These are phyloP conservation scores for Nothomitra cinnamomea DNA, from an alignment of 2,329 filamentous ascomycete genomes.

Conservation along the genomic window DNA sequence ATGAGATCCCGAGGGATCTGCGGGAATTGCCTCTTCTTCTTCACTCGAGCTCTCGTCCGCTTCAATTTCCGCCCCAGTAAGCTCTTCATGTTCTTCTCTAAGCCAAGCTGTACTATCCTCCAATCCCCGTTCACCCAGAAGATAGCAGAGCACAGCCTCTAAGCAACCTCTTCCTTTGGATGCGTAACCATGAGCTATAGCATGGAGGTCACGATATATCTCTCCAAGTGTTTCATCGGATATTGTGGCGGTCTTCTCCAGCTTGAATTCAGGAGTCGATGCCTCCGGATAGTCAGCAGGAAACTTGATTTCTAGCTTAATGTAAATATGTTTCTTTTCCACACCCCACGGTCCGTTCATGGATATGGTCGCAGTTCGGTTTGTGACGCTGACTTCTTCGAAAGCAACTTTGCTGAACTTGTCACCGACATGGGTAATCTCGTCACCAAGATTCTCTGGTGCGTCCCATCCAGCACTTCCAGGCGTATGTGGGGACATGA, in stretches of 20 bases:
- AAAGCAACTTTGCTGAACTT: slow-evolving; percentile 44
- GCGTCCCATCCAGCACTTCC: slow-evolving; percentile 13
- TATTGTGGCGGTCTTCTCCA: slow-evolving; percentile 40
- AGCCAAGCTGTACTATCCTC: slow-evolving; percentile 36
- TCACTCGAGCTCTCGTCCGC: slow-evolving; percentile 69
- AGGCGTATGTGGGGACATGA: slow-evolving; percentile 7
- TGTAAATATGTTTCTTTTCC: slow-evolving; percentile 32
- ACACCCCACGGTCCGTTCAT: slow-evolving; percentile 43
- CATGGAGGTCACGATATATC: slow-evolving; percentile 32
- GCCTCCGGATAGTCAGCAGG: slow-evolving; percentile 36
- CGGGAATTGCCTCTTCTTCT: slow-evolving; percentile 45
- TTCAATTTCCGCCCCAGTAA: slow-evolving; percentile 26
- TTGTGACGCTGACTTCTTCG: slow-evolving; percentile 38
- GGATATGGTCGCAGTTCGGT: slow-evolving; percentile 36
- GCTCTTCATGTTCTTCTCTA: slow-evolving; percentile 39
- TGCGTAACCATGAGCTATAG: slow-evolving; percentile 37
- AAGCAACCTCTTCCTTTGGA: slow-evolving; percentile 36
- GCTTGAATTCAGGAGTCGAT: slow-evolving; percentile 31
- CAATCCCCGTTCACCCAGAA: slow-evolving; percentile 39
- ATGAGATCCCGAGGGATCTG: slow-evolving; percentile 17
- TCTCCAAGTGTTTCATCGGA: slow-evolving; percentile 31
- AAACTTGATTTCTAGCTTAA: slow-evolving; percentile 41
- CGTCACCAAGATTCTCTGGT: slow-evolving; percentile 38
- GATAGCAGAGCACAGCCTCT: slow-evolving; percentile 43
- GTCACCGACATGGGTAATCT: slow-evolving; percentile 42